Percentiles rank a stretch among this genome's conserved stretches.
Conservation (phyloP, 495 filamentous ascomycete genomes). For the Penicillium pancosmium region DNA sequence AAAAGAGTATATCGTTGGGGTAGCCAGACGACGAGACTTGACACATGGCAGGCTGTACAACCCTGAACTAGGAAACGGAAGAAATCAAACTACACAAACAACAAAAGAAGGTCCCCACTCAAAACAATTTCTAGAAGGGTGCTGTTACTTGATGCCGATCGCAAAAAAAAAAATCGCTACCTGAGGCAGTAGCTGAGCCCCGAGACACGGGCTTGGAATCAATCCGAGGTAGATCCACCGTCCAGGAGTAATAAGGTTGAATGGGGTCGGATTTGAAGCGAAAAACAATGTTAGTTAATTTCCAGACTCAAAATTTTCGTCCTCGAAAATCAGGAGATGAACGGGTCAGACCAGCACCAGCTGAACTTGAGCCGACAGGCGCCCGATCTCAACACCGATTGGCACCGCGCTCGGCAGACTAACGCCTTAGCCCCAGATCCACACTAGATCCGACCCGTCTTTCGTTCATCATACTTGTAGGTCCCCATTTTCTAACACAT, state of each 20-base stretch:
- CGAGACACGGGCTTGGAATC: conserved; percentile 11
- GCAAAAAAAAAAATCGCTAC: conserved; percentile 3
- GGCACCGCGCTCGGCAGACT: conserved; percentile 20
- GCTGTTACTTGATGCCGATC: conserved; percentile 7
- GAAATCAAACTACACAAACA: neutral
- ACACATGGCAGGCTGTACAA: conserved; percentile 3
- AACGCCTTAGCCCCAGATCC: conserved; percentile 27
- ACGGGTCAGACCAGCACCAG: conserved; percentile 22
- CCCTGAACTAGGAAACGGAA: conserved; percentile 1
- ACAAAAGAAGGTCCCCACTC: conserved; percentile 1
- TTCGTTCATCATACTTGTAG: neutral
- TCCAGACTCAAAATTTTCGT: conserved; percentile 1
- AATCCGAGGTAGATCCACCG: conserved; percentile 1
- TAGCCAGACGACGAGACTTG: conserved; percentile 3
- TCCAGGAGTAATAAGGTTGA: conserved; percentile 14
- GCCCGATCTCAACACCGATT: conserved; percentile 23
- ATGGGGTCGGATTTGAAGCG: neutral
- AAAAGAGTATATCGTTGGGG: conserved; percentile 2
- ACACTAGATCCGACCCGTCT: conserved; percentile 17
- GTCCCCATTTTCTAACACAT: neutral
- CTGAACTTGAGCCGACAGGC: conserved; percentile 28
- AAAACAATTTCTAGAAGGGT: neutral
- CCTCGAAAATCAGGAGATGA: conserved; percentile 4
- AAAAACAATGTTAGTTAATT: neutral
- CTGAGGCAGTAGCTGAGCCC: conserved; percentile 13